Base-by-base conservation (phyloP, 2,329 filamentous ascomycete species). In the Polytolypa hystricis region DNA sequence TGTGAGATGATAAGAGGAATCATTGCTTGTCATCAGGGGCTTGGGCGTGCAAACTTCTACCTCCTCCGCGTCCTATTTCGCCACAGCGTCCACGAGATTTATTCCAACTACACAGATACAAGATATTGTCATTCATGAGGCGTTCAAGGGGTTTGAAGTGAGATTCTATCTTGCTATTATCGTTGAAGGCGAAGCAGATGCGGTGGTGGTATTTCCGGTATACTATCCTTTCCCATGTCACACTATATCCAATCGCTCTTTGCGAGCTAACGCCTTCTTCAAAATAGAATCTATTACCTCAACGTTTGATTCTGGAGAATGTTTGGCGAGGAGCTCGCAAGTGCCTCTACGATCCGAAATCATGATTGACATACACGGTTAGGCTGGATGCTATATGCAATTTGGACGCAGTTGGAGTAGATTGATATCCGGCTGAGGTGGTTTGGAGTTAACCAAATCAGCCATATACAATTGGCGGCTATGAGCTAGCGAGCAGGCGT, bases 121-220 rank as follows among this genome's bases (percentile, higher is more conserved):
- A 54, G 91, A 98, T 56, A 80, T 98, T 39, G 76, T 95, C 37
- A 83, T 98, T 34, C 86, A 95, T 56, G 91, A 98, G 66, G 91
- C 87, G 3, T 96, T 96, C 60, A 77, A 76, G 39, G 87, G 87
- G 1, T 93, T 95, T 52, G 84, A 87, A 61, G 86, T 96, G 23
- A 68, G 80, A 27, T 93, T 89, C 54, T 95, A 94, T 54, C 65
- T 98, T 6, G 77, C 84, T 4, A 83, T 96, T 19, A 81, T 96
- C 36, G 85, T 96, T 12, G 82, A 93, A 48, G 86, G 79, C 2
- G 89, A 96, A 61, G 74, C 80, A 37, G 80, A 91, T 46, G 73
- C 93, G 4, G 83, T 96, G 0, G 89, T 98, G n/a, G 86, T 96
- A 3, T 98, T 98, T 56, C 89, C 89, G 2, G 73, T 77, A 55